Evolutionary conservation across 345 rosid genomes (phyloP), one percentile per base, ranked within the genome.

Genomic region (Populus alba): DNA sequence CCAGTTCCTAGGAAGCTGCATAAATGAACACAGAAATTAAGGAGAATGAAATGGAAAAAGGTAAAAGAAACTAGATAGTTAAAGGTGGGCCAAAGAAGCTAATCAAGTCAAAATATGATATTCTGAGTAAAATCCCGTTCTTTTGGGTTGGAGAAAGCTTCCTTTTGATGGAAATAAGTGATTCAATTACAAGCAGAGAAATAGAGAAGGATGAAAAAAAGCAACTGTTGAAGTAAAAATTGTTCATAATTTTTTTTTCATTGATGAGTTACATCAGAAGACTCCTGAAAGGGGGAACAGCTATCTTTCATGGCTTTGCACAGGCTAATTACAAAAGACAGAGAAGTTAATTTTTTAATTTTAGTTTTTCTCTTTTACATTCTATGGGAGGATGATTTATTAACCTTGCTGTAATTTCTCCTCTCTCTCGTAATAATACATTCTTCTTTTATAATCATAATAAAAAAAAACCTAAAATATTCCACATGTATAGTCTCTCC

Each of bases 1-100:
- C 99, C 99, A 95, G 84, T 95, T 95, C 83, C 94, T 89, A 35
- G 99, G 99, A 80, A 95, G 92, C 99, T 95, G 79, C 83, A 90
- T 72, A 74, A 86, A 72, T 70, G 76, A 81, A 77, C 39, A 84
- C 75, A 65, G 31, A 75, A 65, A 65, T 72, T 47, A 74, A 68
- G 66, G 57, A 20, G 59, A 41, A 71, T 43, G n/a, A 55, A 66
- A 78, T 27, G 22, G 71, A 22, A 79, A 68, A 65, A 73, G 53
- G 55, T 37, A 22, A 70, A 39, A 9, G 49, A 49, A 59, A 63
- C 12, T 59, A 59, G 29, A 59, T n/a, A 59, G 5, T 25, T 29
- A 59, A n/a, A n/a, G 63, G 12, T 1, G 7, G 63, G 25, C 13
- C 63, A 59, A n/a, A 59, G 29, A 59, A 23, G 11, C 12, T 59